phyloP scores from a whole-genome alignment of 2,329 filamentous ascomycete genomes.

The Blumeriella jaapii region DNA sequence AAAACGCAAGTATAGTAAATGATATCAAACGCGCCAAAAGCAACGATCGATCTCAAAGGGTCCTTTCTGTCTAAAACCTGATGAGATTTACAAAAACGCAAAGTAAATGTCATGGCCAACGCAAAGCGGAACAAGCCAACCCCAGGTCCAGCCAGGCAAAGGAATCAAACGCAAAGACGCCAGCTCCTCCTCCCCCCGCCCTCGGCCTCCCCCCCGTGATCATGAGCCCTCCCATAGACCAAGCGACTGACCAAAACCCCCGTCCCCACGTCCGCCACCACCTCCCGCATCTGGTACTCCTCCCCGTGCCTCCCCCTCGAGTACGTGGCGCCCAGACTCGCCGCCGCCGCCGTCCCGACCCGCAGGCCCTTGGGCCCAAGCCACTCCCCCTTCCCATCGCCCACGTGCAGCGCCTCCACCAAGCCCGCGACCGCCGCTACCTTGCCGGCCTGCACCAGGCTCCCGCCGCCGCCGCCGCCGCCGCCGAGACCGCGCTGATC shows the following conservation, averaged over 20 bases:
- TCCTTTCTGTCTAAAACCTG: too few species aligned
- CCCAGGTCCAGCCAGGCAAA: too few species aligned
- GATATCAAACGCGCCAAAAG: too few species aligned
- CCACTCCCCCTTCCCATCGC: slow-evolving; percentile 31
- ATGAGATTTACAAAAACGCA: too few species aligned
- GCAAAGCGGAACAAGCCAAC: too few species aligned
- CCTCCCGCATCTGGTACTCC: slow-evolving; percentile 8
- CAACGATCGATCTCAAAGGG: too few species aligned
- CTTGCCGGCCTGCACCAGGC: slow-evolving; percentile 20
- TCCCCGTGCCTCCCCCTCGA: slow-evolving; percentile 4
- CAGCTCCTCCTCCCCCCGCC: too few species aligned
- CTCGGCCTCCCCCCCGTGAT: too few species aligned
- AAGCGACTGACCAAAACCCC: slow-evolving; percentile 8
- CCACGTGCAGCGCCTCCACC: slow-evolving; percentile 31
- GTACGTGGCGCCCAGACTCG: slow-evolving; percentile 8
- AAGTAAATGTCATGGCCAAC: too few species aligned
- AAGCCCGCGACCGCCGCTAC: slow-evolving; percentile 26
- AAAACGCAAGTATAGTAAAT: too few species aligned
- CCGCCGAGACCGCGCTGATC: background rate
- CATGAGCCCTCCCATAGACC: slow-evolving; percentile 6
- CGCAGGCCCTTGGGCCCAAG: slow-evolving; percentile 18
- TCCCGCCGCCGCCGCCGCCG: slow-evolving; percentile 7
- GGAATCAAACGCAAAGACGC: too few species aligned
- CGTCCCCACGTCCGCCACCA: slow-evolving; percentile 7
- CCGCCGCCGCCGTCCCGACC: slow-evolving; percentile 12